Conservation (phyloP, 371 early-diverging fungal species). For the Syncephalastrum sp. region DNA sequence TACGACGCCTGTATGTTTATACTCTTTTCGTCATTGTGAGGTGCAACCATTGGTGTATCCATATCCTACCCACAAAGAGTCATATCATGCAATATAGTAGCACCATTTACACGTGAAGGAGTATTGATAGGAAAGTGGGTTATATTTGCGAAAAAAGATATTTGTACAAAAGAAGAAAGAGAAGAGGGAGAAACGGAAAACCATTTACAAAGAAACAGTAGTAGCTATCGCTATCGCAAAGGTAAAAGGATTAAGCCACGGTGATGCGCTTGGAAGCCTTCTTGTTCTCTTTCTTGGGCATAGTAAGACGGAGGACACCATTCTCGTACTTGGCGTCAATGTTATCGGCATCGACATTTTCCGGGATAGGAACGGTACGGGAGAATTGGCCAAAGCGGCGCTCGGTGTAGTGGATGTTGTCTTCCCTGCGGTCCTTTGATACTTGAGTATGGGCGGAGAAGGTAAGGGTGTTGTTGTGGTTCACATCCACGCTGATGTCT, state of each 20-base stretch:
- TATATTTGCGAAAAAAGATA: too few relatives aligned
- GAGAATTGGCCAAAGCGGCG: constrained; percentile 51
- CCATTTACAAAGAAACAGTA: too few relatives aligned
- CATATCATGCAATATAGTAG: too few relatives aligned
- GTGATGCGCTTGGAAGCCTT: constrained; percentile 9
- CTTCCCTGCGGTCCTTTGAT: constrained; percentile 5
- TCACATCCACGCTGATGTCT: constrained; percentile 25
- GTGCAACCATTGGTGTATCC: too few relatives aligned
- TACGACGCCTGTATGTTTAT: too few relatives aligned
- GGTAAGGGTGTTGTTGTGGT: constrained; percentile 12
- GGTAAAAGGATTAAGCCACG: constrained; percentile 4
- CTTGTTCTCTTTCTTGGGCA: constrained; percentile 44
- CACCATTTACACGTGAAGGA: too few relatives aligned
- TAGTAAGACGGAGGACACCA: constrained; percentile 53
- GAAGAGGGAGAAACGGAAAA: too few relatives aligned
- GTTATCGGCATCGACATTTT: constrained; percentile 39
- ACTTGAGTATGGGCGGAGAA: constrained; percentile 21
- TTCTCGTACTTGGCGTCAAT: constrained; percentile 55
- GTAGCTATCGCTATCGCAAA: too few relatives aligned
- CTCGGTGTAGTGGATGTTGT: constrained; percentile 40
- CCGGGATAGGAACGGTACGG: constrained; percentile 55
- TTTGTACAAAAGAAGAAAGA: too few relatives aligned
- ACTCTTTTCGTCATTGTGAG: too few relatives aligned
- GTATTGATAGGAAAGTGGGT: too few relatives aligned
- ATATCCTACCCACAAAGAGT: too few relatives aligned